Evolutionary conservation across 352 stramenopile genomes (phyloP).

Genomic region (Elongisporangium senticosum): DNA sequence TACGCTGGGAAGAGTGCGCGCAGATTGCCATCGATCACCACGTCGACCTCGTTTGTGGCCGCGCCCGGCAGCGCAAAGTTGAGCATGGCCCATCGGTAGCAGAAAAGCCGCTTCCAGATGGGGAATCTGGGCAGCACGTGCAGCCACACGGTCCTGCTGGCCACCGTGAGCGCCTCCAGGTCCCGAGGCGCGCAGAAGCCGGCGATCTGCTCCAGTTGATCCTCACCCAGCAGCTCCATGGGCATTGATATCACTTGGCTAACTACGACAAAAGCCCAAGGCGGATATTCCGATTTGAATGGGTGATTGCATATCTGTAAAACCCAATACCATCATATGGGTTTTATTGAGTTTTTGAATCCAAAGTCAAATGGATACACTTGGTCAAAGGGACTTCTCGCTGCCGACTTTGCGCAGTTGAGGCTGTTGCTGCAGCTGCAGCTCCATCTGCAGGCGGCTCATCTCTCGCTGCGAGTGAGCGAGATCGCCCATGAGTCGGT

Average conservation of each 20-base stretch:
- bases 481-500: conserved; percentile 43
- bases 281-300: neutral
- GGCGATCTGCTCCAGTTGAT: conserved; percentile 44
- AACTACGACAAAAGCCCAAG: neutral
- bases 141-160: conserved; percentile 30
- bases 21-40: conserved; percentile 36
- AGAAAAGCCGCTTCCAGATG: conserved; percentile 62
- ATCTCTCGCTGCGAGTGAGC: conserved; percentile 44
- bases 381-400: conserved; percentile 16
- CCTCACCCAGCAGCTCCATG: conserved; percentile 35
- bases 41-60: conserved; percentile 5
- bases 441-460: conserved; percentile 45
- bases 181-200: conserved; percentile 35
- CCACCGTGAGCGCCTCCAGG: conserved; percentile 50
- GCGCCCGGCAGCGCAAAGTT: conserved; percentile 50
- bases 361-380: conserved; percentile 14
- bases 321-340: conserved; percentile 11
- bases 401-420: conserved; percentile 37
- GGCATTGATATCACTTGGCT: neutral
- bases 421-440: conserved; percentile 40
- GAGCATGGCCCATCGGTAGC: conserved; percentile 43
- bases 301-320: neutral
- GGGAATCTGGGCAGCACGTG: conserved; percentile 48
- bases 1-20: conserved; percentile 43
- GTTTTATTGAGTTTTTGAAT: conserved; percentile 11